Evolutionary conservation across 2,329 filamentous ascomycete genomes (phyloP).

Genomic region (Fusarium algeriense): DNA sequence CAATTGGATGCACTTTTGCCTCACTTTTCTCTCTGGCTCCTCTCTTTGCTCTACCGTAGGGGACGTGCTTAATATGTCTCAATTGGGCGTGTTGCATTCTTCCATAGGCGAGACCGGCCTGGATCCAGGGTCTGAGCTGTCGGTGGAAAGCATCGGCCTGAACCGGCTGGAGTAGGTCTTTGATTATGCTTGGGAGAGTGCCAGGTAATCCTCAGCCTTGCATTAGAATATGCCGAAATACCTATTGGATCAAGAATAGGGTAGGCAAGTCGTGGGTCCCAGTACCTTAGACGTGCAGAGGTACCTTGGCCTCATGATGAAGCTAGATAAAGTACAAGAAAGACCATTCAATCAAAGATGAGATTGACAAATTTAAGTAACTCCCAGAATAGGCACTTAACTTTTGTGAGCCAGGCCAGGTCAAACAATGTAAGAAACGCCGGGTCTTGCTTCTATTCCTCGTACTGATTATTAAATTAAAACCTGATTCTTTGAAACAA

Average conservation of each 20-base stretch:
- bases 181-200: not conserved
- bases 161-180: conserved; percentile 10
- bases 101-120: conserved; percentile 9
- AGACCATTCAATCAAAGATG: not conserved
- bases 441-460: not conserved
- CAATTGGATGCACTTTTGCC: not conserved
- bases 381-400: not conserved
- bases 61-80: conserved; percentile 11
- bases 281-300: not conserved
- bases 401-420: not conserved
- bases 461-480: not conserved
- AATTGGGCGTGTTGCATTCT: conserved; percentile 8
- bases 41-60: not conserved
- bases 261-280: not conserved
- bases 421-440: not conserved
- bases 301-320: not conserved
- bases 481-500: not conserved
- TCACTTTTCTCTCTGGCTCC: conserved; percentile 8
- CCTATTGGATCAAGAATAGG: not conserved
- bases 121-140: conserved; percentile 4
- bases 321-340: not conserved
- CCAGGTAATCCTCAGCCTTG: not conserved
- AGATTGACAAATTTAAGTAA: not conserved
- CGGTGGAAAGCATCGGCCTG: conserved; percentile 16
- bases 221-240: not conserved